Evolutionary conservation across 768 basidiomycete genomes (phyloP).

Genomic region (Kwoniella dejecticola): DNA sequence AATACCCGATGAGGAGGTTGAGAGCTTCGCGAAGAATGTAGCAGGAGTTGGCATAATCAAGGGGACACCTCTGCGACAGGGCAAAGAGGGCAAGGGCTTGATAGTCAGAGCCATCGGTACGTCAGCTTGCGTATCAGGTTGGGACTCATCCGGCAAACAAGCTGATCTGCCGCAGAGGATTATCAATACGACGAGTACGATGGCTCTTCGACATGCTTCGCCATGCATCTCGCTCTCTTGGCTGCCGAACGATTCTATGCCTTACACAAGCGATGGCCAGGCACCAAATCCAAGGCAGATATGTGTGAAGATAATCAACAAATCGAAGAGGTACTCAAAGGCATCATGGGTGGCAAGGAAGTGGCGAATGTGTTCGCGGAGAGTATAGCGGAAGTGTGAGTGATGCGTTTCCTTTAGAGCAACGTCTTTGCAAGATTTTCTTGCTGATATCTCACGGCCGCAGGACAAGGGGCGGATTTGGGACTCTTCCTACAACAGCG

Average conservation of each 20-base stretch:
- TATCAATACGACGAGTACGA: slow-evolving; percentile 4
- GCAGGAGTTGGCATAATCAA: slow-evolving; percentile 54
- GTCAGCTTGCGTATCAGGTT: slow-evolving; percentile 20
- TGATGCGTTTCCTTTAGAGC: slow-evolving; percentile 25
- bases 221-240: slow-evolving; percentile 53
- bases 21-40: slow-evolving; percentile 57
- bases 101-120: slow-evolving; percentile 48
- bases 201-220: slow-evolving; percentile 30
- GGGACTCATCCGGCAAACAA: not conserved
- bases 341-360: slow-evolving; percentile 5
- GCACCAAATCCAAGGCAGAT: slow-evolving; percentile 24
- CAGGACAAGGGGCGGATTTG: slow-evolving; percentile 48
- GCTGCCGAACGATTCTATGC: slow-evolving; percentile 51
- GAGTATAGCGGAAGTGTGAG: slow-evolving; percentile 76
- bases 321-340: slow-evolving; percentile 26
- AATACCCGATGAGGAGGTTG: slow-evolving; percentile 52
- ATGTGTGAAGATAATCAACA: slow-evolving; percentile 27
- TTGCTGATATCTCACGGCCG: not conserved
- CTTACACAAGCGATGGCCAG: slow-evolving; percentile 52
- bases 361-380: slow-evolving; percentile 25
- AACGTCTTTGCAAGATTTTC: not conserved
- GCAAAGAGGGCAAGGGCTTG: slow-evolving; percentile 32
- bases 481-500: slow-evolving; percentile 78
- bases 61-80: slow-evolving; percentile 50
- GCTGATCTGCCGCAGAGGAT: not conserved